Evolutionary conservation across 1,139 yeast species (phyloP), one percentile per base, ranked within the genome.

Genomic region (Blastobotrys persicus): DNA sequence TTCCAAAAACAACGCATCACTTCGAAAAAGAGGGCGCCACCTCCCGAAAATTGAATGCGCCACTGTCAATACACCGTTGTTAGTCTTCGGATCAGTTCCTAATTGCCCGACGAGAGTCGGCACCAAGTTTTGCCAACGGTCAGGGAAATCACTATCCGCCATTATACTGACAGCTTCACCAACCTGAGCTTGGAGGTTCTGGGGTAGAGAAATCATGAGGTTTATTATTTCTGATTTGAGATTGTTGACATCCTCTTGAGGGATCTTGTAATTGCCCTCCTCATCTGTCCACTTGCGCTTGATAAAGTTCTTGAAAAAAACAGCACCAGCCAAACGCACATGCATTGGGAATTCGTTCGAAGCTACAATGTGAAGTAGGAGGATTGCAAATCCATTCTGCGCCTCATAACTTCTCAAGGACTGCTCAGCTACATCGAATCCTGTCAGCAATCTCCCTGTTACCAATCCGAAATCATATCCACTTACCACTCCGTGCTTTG

Each of bases 71-170:
- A 94, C 92, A 47, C 97, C 96, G 59, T 84, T 86, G 65, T 89
- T 89, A 49, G 81, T 78, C 14, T 77, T 75, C 73, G 88, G 82
- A 64, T 89, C 91, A 14, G 76, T 78, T 6, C 75, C 70, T 43
- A 94, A 74, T 62, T 83, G 83, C 1, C 75, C 63, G 0, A 89
- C 88, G 54, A 94, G 74, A 51, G 59, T 85, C 56, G 89, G 92
- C 33, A 94, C 76, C 53, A 94, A 75, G 48, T 78, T 77, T 2
- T 81, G 79, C 99, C 99, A 94, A 50, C 81, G 74, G 44, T 85
- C 85, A 1, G 98, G 98, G 71, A 94, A 94, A 65, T 94, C 99
- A 52, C 89, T 83, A 64, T 91, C 97, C 2, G 99, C 98, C 63
- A 94, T 92, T 48, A 88, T 75, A 18, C 96, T 83, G 50, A 92